phyloP scores from a whole-genome alignment of 257 asterid genomes.

The Primulina tabacum region DNA sequence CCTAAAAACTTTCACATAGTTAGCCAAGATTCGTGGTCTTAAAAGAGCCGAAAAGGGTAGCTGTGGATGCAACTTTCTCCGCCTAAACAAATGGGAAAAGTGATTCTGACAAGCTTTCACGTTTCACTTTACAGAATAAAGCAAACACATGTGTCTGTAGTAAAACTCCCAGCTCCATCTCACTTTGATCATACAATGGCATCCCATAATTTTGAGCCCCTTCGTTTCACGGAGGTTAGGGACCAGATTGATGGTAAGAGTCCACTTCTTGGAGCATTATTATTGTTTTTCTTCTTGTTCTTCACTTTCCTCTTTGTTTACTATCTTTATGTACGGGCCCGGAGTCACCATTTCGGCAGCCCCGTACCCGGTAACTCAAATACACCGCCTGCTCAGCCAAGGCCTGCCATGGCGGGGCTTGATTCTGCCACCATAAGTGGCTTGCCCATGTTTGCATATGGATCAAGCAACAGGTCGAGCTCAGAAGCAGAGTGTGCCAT shows the following conservation, averaged over 20 bases:
- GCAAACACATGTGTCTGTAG: conserved; percentile 7
- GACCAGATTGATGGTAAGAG: conserved; percentile 24
- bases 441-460: conserved; percentile 33
- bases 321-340: conserved; percentile 32
- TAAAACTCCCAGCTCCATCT: neutral
- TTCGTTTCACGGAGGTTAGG: conserved; percentile 25
- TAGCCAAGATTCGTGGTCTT: conserved; percentile 3
- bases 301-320: conserved; percentile 34
- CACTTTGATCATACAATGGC: conserved; percentile 29
- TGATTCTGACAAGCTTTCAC: conserved; percentile 11
- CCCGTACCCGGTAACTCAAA: conserved; percentile 2
- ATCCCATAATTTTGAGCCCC: conserved; percentile 30
- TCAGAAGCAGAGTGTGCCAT: conserved; percentile 40
- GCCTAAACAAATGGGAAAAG: conserved; percentile 10
- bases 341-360: conserved; percentile 17
- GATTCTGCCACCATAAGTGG: conserved; percentile 37
- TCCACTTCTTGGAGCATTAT: conserved; percentile 35
- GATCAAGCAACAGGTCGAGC: conserved; percentile 23
- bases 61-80: conserved; percentile 15
- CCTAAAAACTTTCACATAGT: neutral
- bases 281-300: conserved; percentile 26
- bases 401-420: conserved; percentile 24
- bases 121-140: conserved; percentile 19
- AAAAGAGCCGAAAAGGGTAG: conserved; percentile 23
- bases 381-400: conserved; percentile 2